phyloP scores from a whole-genome alignment of 2,329 filamentous ascomycete species.

The Thelonectria rubi region DNA sequence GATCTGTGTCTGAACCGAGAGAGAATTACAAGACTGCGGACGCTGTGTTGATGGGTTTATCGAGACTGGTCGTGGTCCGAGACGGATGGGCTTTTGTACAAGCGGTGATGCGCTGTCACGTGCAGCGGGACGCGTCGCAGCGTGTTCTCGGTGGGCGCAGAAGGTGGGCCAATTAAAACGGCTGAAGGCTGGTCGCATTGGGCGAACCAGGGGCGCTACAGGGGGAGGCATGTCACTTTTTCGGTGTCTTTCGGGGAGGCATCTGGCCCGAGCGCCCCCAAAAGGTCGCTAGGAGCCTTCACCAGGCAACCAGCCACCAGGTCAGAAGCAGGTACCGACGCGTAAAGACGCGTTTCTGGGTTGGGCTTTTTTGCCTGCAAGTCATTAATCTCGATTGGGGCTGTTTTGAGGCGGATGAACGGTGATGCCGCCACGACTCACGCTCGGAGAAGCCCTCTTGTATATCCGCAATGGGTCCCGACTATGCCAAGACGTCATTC shows the following conservation, averaged over 20 bases:
- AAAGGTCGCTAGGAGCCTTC: slow-evolving; percentile 27
- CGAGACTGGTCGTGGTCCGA: slow-evolving; percentile 30
- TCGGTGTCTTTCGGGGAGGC: slow-evolving; percentile 29
- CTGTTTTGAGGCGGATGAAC: slow-evolving; percentile 9
- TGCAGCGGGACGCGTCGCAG: slow-evolving; percentile 48
- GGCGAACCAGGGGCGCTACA: slow-evolving; percentile 30
- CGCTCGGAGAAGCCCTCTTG: not conserved
- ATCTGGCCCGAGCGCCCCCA: slow-evolving; percentile 28
- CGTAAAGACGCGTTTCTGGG: slow-evolving; percentile 36
- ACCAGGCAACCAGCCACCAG: slow-evolving; percentile 36
- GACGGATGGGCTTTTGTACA: slow-evolving; percentile 52
- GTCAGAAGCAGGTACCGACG: slow-evolving; percentile 31
- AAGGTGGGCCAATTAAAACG: slow-evolving; percentile 39
- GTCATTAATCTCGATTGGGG: slow-evolving; percentile 4
- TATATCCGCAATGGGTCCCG: slow-evolving; percentile 10
- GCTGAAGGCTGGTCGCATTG: slow-evolving; percentile 18
- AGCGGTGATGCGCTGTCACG: slow-evolving; percentile 49
- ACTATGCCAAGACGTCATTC: slow-evolving; percentile 32
- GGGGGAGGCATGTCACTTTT: slow-evolving; percentile 4
- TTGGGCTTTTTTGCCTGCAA: slow-evolving; percentile 6
- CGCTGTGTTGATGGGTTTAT: slow-evolving; percentile 43
- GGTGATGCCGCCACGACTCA: slow-evolving; percentile 3
- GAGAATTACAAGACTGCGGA: slow-evolving; percentile 31
- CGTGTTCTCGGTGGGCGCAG: slow-evolving; percentile 41
- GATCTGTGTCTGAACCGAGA: slow-evolving; percentile 35